Evolutionary conservation across 164 flowering plant genomes (phyloP).

Genomic region (Chimonanthus salicifolius): DNA sequence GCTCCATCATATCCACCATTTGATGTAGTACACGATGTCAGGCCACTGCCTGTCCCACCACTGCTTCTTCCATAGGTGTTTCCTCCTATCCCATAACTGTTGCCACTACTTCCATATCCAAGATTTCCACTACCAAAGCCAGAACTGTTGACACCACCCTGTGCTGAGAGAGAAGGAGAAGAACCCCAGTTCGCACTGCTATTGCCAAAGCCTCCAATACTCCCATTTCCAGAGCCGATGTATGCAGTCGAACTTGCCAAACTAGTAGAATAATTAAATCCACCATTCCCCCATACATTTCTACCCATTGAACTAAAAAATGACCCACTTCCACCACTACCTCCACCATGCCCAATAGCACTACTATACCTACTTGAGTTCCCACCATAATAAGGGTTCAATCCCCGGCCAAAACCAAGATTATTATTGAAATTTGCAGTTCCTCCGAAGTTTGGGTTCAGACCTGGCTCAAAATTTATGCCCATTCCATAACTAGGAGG

Average conservation of each 20-base stretch:
- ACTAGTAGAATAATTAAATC: slow-evolving; percentile 44
- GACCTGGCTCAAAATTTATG: slow-evolving; percentile 37
- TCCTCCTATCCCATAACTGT: slow-evolving; percentile 41
- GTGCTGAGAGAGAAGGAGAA: slow-evolving; percentile 37
- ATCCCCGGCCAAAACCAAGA: slow-evolving; percentile 44
- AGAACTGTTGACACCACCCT: slow-evolving; percentile 40
- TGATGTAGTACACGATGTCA: slow-evolving; percentile 32
- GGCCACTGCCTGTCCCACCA: slow-evolving; percentile 24
- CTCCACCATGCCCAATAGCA: slow-evolving; percentile 51
- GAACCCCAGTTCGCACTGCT: slow-evolving; percentile 47
- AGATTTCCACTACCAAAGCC: slow-evolving; percentile 32
- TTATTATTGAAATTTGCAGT: slow-evolving; percentile 30
- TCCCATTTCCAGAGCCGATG: slow-evolving; percentile 50
- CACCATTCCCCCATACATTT: slow-evolving; percentile 77
- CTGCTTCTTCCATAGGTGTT: slow-evolving; percentile 55
- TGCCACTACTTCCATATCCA: slow-evolving; percentile 50
- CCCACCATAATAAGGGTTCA: slow-evolving; percentile 43
- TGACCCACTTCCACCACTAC: slow-evolving; percentile 55
- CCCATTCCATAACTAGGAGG: slow-evolving; percentile 46
- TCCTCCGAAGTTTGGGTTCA: slow-evolving; percentile 42
- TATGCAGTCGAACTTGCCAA: slow-evolving; percentile 41
- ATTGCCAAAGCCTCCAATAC: slow-evolving; percentile 43
- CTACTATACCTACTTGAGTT: slow-evolving; percentile 41
- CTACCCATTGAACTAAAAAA: slow-evolving; percentile 51
- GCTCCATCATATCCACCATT: slow-evolving; percentile 50